These are phyloP conservation scores for Heliosperma pusillum DNA, from an alignment of 148 eudicot genomes.

Conservation along the genomic window DNA sequence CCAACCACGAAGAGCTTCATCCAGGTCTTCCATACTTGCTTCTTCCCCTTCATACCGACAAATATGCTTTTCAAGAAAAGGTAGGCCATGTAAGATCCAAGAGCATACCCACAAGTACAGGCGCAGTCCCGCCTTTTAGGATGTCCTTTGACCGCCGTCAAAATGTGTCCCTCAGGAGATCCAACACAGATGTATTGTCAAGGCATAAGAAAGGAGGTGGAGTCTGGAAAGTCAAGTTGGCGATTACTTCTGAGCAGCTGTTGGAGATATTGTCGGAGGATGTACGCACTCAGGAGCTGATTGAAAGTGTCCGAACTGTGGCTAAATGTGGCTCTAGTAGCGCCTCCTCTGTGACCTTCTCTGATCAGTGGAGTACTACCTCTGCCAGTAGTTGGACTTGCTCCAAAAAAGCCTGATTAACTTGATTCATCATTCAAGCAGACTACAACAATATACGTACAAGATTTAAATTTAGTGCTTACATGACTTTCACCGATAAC, in stretches of 20 bases:
- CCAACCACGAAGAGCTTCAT: conserved; percentile 47
- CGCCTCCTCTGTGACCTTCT: conserved; percentile 36
- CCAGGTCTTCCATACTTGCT: conserved; percentile 73
- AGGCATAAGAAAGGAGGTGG: conserved; percentile 30
- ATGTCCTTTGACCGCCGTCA: conserved; percentile 66
- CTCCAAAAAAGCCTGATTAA: conserved; percentile 32
- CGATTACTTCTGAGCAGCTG: conserved; percentile 62
- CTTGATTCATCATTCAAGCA: too few species aligned
- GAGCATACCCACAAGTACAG: conserved; percentile 41
- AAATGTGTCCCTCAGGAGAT: conserved; percentile 41
- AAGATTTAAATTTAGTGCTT: too few species aligned
- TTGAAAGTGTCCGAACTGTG: conserved; percentile 74
- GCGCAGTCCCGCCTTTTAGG: conserved; percentile 37
- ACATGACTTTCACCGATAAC: too few species aligned
- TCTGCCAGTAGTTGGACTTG: conserved; percentile 50
- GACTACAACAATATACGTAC: too few species aligned
- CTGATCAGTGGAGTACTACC: conserved; percentile 64
- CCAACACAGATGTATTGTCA: conserved; percentile 32
- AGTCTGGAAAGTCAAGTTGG: conserved; percentile 90
- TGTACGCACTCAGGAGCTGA: conserved; percentile 58
- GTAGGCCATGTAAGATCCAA: conserved; percentile 66
- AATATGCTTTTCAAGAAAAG: conserved; percentile 21
- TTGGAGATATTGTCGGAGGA: conserved; percentile 71
- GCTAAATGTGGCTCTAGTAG: conserved; percentile 66
- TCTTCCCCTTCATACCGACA: conserved; percentile 43